Conservation (phyloP, 2,329 filamentous ascomycete genomes). For the Colletotrichum lini region DNA sequence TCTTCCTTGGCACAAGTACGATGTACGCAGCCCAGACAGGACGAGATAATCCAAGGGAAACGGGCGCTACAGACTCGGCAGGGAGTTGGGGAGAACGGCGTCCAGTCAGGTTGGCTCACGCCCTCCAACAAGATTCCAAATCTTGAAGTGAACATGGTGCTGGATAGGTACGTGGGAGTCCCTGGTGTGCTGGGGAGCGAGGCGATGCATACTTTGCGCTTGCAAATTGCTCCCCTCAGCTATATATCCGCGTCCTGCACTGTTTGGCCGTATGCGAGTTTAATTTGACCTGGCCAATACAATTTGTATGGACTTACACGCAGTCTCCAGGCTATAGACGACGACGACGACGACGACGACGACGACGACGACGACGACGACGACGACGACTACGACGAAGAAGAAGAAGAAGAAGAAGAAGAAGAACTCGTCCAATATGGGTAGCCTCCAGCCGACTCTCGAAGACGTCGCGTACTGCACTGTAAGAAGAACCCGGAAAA, state of each 20-base stretch:
- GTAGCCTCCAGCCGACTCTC: conserved; percentile 16
- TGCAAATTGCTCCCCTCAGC: neutral
- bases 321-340: neutral
- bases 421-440: conserved; percentile 16
- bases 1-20: neutral
- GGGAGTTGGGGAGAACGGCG: neutral
- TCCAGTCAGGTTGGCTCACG: neutral
- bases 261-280: no score
- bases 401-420: no score
- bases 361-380: no score
- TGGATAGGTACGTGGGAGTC: neutral
- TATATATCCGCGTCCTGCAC: neutral
- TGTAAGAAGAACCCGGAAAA: neutral
- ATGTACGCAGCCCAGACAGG: neutral
- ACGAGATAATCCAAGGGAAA: neutral
- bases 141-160: neutral
- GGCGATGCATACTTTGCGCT: neutral
- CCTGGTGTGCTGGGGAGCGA: neutral
- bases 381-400: neutral
- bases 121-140: neutral
- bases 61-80: neutral
- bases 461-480: conserved; percentile 32
- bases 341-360: neutral
- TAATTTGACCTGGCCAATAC: accelerated
- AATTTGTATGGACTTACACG: neutral